Percentiles rank a stretch among this genome's conserved stretches.
phyloP scores from a whole-genome alignment of 139 green algal genomes.

The Gonium pectorale region DNA sequence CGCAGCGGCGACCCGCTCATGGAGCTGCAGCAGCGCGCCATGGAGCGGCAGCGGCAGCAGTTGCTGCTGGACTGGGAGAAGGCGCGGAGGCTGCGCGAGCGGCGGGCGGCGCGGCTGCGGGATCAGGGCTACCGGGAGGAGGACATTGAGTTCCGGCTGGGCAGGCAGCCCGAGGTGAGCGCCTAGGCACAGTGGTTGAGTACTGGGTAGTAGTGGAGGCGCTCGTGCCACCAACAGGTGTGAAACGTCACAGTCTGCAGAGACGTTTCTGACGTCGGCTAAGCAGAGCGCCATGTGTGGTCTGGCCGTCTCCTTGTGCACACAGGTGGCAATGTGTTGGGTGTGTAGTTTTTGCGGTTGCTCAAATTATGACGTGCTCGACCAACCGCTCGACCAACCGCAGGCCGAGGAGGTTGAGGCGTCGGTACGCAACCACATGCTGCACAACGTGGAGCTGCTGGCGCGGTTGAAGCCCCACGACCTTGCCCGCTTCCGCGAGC shows the following conservation, averaged over 20 bases:
- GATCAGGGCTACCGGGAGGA: slow-evolving; percentile 21
- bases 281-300: too few species aligned
- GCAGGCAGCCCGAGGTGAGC: slow-evolving; percentile 14
- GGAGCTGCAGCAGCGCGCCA: slow-evolving; percentile 27
- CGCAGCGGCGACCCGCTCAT: slow-evolving; percentile 2
- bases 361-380: not conserved
- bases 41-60: slow-evolving; percentile 28
- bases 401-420: slow-evolving; percentile 28
- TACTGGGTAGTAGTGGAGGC: too few species aligned
- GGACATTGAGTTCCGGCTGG: slow-evolving; percentile 1
- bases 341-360: not conserved
- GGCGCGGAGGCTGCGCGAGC: slow-evolving; percentile 5
- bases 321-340: too few species aligned
- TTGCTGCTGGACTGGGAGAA: slow-evolving; percentile 40
- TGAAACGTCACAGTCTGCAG: too few species aligned
- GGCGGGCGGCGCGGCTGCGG: slow-evolving; percentile 2
- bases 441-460: not conserved
- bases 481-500: not conserved
- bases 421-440: slow-evolving; percentile 16
- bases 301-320: too few species aligned
- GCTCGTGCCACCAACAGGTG: too few species aligned
- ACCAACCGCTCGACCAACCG: not conserved
- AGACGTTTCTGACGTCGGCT: too few species aligned
- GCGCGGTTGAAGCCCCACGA: not conserved
- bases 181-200: too few species aligned